Conservation (phyloP, 2,329 filamentous ascomycete genomes). For the Pseudodiploospora longispora region DNA sequence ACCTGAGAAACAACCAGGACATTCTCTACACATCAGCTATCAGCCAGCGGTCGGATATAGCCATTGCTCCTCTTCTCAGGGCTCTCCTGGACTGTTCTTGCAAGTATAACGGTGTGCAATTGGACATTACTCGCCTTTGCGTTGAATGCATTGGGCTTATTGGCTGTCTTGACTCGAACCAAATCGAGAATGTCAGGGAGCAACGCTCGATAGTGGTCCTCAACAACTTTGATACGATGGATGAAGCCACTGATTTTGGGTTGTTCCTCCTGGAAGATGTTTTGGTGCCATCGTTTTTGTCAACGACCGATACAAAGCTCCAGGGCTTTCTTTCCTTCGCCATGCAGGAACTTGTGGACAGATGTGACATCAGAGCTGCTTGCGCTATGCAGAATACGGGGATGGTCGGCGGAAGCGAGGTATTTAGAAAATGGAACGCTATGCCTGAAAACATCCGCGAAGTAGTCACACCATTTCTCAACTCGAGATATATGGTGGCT, state of each 20-base stretch:
- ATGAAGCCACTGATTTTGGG: slow-evolving; percentile 79
- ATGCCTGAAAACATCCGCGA: slow-evolving; percentile 73
- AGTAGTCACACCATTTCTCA: slow-evolving; percentile 79
- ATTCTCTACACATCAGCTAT: slow-evolving; percentile 72
- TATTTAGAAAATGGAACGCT: slow-evolving; percentile 66
- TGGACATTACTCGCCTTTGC: slow-evolving; percentile 63
- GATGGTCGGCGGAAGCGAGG: slow-evolving; percentile 42
- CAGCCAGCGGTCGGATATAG: slow-evolving; percentile 73
- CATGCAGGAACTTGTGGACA: slow-evolving; percentile 83
- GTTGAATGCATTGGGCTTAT: slow-evolving; percentile 80
- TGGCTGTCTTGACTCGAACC: slow-evolving; percentile 85
- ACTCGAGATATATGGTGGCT: slow-evolving; percentile 70
- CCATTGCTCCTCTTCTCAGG: slow-evolving; percentile 63
- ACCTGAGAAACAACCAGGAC: slow-evolving; percentile 64
- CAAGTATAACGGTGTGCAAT: slow-evolving; percentile 63
- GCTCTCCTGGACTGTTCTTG: slow-evolving; percentile 79
- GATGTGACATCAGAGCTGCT: slow-evolving; percentile 62
- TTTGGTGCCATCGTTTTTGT: slow-evolving; percentile 84
- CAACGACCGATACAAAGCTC: slow-evolving; percentile 75
- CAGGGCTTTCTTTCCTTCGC: slow-evolving; percentile 90
- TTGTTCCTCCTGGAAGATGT: slow-evolving; percentile 80
- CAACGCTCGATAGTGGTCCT: slow-evolving; percentile 78
- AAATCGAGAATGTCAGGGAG: slow-evolving; percentile 70
- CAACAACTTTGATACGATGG: slow-evolving; percentile 72
- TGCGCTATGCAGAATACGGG: slow-evolving; percentile 33